phyloP scores from a whole-genome alignment of 805 yeast genomes.

The Barnettozyma sucrosica region DNA sequence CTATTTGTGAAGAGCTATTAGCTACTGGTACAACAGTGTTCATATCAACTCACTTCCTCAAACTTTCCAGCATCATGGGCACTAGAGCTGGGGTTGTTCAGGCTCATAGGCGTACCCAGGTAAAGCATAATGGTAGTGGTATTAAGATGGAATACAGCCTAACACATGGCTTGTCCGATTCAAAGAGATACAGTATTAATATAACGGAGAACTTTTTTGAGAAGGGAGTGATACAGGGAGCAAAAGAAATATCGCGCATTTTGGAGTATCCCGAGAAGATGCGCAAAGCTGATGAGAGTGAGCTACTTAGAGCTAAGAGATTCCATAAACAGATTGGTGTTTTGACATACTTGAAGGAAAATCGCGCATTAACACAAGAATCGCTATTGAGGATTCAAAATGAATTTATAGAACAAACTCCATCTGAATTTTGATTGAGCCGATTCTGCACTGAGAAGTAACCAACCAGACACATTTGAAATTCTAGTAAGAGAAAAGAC shows the following conservation, averaged over 20 bases:
- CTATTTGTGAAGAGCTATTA: slow-evolving; percentile 35
- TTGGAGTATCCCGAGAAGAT: slow-evolving; percentile 10
- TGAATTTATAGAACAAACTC: slow-evolving; percentile 20
- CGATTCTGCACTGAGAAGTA: too few species aligned
- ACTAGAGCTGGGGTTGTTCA: slow-evolving; percentile 32
- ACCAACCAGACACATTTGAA: too few species aligned
- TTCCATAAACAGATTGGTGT: slow-evolving; percentile 26
- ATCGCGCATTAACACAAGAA: slow-evolving; percentile 12
- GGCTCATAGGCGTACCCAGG: slow-evolving; percentile 31
- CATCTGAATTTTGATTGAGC: too few species aligned
- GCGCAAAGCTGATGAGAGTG: slow-evolving; percentile 3
- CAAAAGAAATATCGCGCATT: slow-evolving; percentile 23
- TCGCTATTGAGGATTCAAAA: slow-evolving; percentile 24
- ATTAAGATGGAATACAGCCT: slow-evolving; percentile 30
- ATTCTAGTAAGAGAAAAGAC: too few species aligned
- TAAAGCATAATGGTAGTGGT: slow-evolving; percentile 11
- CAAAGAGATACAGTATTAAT: slow-evolving; percentile 30
- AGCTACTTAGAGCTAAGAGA: slow-evolving; percentile 20
- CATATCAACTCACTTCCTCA: slow-evolving; percentile 41
- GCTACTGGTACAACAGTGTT: slow-evolving; percentile 28
- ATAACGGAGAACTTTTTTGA: slow-evolving; percentile 26
- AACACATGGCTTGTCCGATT: slow-evolving; percentile 17
- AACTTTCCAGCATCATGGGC: slow-evolving; percentile 33
- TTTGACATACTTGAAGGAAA: slow-evolving; percentile 15
- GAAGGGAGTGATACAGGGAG: slow-evolving; percentile 22